Percentiles rank a stretch among this genome's conserved stretches.
phyloP scores from a whole-genome alignment of 371 early-diverging fungal genomes.

The Mucor circinelloides region DNA sequence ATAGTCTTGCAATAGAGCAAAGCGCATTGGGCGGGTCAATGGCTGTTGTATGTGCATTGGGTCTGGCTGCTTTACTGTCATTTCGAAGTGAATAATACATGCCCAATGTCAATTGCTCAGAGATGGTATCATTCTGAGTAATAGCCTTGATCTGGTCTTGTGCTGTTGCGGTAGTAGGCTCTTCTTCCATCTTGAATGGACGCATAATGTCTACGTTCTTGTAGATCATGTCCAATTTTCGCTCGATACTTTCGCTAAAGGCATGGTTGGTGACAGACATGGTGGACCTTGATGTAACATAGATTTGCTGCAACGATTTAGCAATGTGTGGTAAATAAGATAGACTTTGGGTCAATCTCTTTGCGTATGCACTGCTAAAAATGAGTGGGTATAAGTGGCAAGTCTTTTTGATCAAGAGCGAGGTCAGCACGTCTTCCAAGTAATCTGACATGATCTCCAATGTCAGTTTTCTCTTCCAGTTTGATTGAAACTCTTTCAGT shows the following conservation, averaged over 20 bases:
- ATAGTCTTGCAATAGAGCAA: conserved; percentile 10
- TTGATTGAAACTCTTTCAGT: conserved; percentile 4
- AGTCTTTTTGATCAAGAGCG: neutral
- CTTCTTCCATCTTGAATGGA: neutral
- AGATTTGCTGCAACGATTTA: conserved; percentile 12
- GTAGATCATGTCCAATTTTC: conserved; percentile 5
- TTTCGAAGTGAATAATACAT: conserved; percentile 8
- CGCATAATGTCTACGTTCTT: conserved; percentile 10
- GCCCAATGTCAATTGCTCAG: neutral
- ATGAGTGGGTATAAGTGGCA: conserved; percentile 17
- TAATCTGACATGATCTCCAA: neutral
- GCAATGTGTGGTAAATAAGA: conserved; percentile 17
- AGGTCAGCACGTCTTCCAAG: neutral
- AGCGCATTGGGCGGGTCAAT: conserved; percentile 18
- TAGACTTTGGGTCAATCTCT: neutral
- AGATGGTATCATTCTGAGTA: neutral
- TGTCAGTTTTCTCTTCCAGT: neutral
- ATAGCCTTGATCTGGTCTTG: neutral
- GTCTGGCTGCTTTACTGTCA: neutral
- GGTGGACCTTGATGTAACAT: conserved; percentile 5
- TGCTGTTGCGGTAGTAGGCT: neutral
- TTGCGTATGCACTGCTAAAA: conserved; percentile 14
- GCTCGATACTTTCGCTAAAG: neutral
- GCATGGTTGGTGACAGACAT: conserved; percentile 14
- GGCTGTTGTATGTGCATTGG: neutral